Evolutionary conservation across 2,329 filamentous ascomycete species (phyloP).

Genomic region (Calonectria hawksworthii): DNA sequence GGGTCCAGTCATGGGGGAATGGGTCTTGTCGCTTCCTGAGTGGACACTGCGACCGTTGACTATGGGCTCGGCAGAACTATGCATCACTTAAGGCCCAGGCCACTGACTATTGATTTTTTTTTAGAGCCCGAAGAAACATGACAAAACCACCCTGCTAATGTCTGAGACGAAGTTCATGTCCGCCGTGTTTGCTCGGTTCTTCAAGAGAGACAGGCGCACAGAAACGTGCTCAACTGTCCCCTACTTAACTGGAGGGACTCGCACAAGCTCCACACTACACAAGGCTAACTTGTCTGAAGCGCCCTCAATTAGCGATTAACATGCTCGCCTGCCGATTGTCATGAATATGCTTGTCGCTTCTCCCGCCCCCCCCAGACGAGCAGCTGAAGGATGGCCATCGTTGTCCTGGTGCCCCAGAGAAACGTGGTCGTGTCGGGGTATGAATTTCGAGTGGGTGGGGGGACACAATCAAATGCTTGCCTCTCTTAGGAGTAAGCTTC

Average conservation of each 20-base stretch:
- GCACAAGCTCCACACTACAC: background rate
- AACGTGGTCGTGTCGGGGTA: constrained; percentile 28
- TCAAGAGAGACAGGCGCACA: background rate
- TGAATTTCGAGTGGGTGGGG: constrained; percentile 34
- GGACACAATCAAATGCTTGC: constrained; percentile 14
- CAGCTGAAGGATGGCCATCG: background rate
- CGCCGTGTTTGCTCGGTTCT: background rate
- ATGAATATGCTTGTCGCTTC: constrained; percentile 1
- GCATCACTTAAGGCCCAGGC: background rate
- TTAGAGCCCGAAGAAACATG: background rate
- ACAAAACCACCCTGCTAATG: background rate
- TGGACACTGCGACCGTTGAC: background rate
- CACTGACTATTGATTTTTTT: background rate
- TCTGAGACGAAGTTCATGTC: background rate
- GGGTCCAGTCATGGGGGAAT: constrained; percentile 11
- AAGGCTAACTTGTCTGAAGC: constrained; percentile 8
- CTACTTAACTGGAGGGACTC: background rate
- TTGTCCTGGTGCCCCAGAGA: constrained; percentile 11
- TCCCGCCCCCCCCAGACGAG: background rate
- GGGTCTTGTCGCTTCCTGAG: background rate
- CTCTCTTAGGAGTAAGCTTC: constrained; percentile 24
- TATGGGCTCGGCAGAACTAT: background rate
- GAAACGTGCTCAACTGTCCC: constrained; percentile 8
- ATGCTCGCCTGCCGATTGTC: constrained; percentile 8
- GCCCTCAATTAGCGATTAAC: constrained; percentile 9